Percentiles rank a stretch among this genome's conserved stretches.
Conservation (phyloP, 2,329 filamentous ascomycete genomes). For the Alternaria sp. region DNA sequence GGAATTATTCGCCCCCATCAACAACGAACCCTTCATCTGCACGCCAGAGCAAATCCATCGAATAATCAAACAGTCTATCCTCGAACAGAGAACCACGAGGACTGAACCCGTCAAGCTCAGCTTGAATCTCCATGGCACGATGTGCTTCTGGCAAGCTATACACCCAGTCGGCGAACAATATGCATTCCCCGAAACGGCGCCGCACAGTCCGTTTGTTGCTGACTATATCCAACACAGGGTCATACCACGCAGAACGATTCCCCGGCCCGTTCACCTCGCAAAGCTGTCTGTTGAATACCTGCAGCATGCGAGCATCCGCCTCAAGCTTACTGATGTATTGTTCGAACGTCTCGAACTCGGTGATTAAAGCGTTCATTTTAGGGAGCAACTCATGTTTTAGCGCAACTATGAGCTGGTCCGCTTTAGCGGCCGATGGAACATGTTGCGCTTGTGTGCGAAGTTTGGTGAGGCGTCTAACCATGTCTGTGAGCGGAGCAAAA, state of each 20-base stretch:
- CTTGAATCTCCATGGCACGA: background rate
- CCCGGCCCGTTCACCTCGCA: background rate
- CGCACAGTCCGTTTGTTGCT: background rate
- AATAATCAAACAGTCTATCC: conserved; percentile 1
- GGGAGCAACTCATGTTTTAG: background rate
- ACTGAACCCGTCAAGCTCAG: background rate
- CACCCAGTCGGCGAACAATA: conserved; percentile 14
- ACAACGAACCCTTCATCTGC: background rate
- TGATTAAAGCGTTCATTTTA: background rate
- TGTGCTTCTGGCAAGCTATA: conserved; percentile 20
- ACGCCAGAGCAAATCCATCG: background rate
- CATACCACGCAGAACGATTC: background rate
- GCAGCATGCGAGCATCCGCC: background rate
- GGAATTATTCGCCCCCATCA: background rate
- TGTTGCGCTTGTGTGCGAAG: background rate
- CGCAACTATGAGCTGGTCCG: background rate
- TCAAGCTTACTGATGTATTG: background rate
- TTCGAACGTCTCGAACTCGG: background rate
- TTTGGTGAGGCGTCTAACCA: background rate
- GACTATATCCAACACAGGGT: background rate
- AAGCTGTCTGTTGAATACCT: background rate
- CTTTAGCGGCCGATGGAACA: background rate
- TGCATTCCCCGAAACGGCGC: conserved; percentile 9
- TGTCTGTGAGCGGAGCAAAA: background rate
- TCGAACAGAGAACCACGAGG: background rate